Conservation (phyloP, 345 rosid genomes). For the Clarkia xantiana region DNA sequence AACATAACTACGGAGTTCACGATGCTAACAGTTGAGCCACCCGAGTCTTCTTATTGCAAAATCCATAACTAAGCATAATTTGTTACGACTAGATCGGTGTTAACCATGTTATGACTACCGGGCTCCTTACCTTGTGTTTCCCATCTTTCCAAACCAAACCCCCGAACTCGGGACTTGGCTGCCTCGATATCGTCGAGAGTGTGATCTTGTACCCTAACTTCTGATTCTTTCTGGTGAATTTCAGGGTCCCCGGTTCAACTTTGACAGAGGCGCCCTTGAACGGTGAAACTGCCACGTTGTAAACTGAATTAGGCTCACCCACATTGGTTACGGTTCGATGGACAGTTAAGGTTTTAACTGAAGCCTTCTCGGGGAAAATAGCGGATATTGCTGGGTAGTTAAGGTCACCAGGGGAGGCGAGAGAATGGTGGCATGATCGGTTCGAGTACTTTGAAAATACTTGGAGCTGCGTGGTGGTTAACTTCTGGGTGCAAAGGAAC, state of each 20-base stretch:
- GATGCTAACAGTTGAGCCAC: too few species aligned
- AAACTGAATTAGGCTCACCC: slow-evolving; percentile 47
- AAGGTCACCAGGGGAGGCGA: slow-evolving; percentile 50
- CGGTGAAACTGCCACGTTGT: slow-evolving; percentile 43
- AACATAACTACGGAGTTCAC: too few species aligned
- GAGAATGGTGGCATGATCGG: slow-evolving; percentile 42
- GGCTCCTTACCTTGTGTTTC: slow-evolving; percentile 74
- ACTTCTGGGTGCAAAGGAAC: slow-evolving; percentile 67
- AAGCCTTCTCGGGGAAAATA: slow-evolving; percentile 39
- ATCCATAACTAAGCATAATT: not conserved
- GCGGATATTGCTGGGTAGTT: slow-evolving; percentile 86
- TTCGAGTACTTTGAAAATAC: slow-evolving; percentile 57
- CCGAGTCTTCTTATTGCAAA: slow-evolving; percentile 8
- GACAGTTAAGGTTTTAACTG: slow-evolving; percentile 23
- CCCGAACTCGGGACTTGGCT: slow-evolving; percentile 60
- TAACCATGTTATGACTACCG: slow-evolving; percentile 55
- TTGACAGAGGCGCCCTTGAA: slow-evolving; percentile 47
- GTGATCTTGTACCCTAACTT: slow-evolving; percentile 58
- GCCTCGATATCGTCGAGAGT: slow-evolving; percentile 33
- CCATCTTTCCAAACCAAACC: slow-evolving; percentile 69
- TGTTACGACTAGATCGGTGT: slow-evolving; percentile 34
- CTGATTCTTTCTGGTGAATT: slow-evolving; percentile 51
- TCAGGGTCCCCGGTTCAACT: slow-evolving; percentile 44
- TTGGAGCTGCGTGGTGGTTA: slow-evolving; percentile 41
- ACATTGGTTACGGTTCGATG: slow-evolving; percentile 72